A percentile compares a stretch with the other conserved stretches of the same genome.
phyloP scores from a whole-genome alignment of 352 stramenopile genomes.

The Phytopythium mirpurense region DNA sequence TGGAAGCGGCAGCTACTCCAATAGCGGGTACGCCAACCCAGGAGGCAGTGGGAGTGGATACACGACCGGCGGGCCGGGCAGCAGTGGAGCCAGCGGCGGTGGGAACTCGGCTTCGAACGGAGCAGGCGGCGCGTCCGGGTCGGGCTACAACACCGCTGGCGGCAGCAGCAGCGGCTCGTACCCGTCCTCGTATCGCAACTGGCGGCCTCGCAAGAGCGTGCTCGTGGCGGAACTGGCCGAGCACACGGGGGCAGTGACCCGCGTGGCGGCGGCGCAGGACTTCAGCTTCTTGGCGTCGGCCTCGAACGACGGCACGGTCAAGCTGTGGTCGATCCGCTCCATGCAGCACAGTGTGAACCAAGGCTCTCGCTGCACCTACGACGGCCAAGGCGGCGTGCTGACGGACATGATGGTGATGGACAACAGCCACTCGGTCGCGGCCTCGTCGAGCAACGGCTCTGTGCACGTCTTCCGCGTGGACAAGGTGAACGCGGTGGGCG shows the following conservation, averaged over 20 bases:
- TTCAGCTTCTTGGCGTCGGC: constrained; percentile 94
- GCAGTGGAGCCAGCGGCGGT: constrained; percentile 9
- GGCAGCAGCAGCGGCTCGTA: constrained; percentile 24
- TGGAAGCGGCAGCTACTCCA: constrained; percentile 22
- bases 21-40: constrained; percentile 1
- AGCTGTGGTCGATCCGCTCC: constrained; percentile 93
- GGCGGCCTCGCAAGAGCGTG: constrained; percentile 79
- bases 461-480: constrained; percentile 97
- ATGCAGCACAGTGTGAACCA: constrained; percentile 93
- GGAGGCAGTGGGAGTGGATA: constrained; percentile 10
- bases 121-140: not conserved
- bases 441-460: constrained; percentile 81
- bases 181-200: constrained; percentile 61
- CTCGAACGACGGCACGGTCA: constrained; percentile 94
- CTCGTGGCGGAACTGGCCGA: constrained; percentile 85
- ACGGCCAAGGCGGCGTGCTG: constrained; percentile 87
- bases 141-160: constrained; percentile 9
- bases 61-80: constrained; percentile 20
- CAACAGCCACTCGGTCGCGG: constrained; percentile 95
- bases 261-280: constrained; percentile 92
- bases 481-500: constrained; percentile 61
- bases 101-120: constrained; percentile 22
- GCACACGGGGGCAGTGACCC: constrained; percentile 91
- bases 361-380: constrained; percentile 91
- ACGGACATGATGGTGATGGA: constrained; percentile 95